Evolutionary conservation across 192 early-diverging fungal species (phyloP), one percentile per base, ranked within the genome.

Genomic region (Coemansia sp.): DNA sequence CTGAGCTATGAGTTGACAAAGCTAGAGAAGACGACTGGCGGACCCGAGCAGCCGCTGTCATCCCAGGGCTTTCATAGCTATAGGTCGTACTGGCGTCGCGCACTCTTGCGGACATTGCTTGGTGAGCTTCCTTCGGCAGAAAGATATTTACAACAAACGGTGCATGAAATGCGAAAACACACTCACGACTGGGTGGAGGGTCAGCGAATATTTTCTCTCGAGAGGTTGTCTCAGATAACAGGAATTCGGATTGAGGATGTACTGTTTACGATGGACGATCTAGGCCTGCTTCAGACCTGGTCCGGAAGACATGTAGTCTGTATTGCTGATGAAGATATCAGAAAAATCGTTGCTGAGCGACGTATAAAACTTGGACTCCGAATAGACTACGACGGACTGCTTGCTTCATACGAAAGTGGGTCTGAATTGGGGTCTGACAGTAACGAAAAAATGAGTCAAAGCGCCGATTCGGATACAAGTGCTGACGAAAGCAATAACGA

Each of bases 1-100:
- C 84, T 95, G 37, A 95, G 94, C 92, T 94, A 94, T 64, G 86
- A 90, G 47, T 57, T 96, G 53, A 86, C 88, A 5, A 90, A 84
- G 65, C 69, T 71, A 4, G 85, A 90, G 25, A 69, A 83, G 30
- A 80, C 81, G 39, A 81, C 88, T 19, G 94, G 94, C 44, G 87
- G 89, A 1, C 94, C 94, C 34, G 94, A 96, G 59, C 86, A 88
- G 60, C 94, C 94, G 14, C 72, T 96, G 11, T 94, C 93, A 11
- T 87, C 88, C 47, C 83, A 94, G 33, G 93, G 93, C 13, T 80
- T 84, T 7, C 79, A 84, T 39, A 87, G 91, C 25, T 96, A 93
- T 62, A 68, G 84, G 44, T 86, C 87, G 7, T 93, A 90, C 60
- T 96, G 93, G 93, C 84, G 86, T 44, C 80, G 87, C 7, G 87